phyloP scores from a whole-genome alignment of 106 monocot species.

The Apostasia ramifera region DNA sequence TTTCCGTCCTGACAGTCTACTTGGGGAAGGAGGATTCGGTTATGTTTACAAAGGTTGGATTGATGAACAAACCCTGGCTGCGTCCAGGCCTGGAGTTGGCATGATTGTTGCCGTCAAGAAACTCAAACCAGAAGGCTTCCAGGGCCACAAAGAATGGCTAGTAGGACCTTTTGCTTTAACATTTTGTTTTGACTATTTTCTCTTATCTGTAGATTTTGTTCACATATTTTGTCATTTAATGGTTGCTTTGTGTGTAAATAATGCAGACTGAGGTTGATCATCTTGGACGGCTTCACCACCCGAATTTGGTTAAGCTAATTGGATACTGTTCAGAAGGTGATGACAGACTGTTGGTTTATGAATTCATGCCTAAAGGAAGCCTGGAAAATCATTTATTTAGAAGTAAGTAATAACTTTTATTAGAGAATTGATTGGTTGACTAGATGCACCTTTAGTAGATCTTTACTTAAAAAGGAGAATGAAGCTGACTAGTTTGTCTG shows the following conservation, averaged over 20 bases:
- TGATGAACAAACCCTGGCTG: constrained; percentile 48
- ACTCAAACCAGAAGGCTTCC: constrained; percentile 91
- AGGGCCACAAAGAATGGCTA: constrained; percentile 98
- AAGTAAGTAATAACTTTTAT: constrained; percentile 37
- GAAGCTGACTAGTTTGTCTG: too few species aligned
- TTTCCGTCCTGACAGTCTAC: constrained; percentile 65
- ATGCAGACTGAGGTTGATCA: constrained; percentile 87
- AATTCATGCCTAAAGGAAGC: constrained; percentile 90
- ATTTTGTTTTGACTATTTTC: not conserved
- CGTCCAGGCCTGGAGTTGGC: constrained; percentile 65
- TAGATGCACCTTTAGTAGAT: not conserved
- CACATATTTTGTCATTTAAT: not conserved
- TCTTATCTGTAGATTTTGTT: not conserved
- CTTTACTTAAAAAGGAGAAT: too few species aligned
- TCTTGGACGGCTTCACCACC: constrained; percentile 83
- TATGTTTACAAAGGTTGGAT: constrained; percentile 93
- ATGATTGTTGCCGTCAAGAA: constrained; percentile 86
- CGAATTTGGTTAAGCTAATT: constrained; percentile 78
- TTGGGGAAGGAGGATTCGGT: constrained; percentile 94
- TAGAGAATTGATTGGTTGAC: not conserved
- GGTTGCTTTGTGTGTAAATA: not conserved
- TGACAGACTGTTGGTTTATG: constrained; percentile 77
- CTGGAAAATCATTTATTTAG: constrained; percentile 89
- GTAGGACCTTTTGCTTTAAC: constrained; percentile 18
- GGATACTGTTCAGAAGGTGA: constrained; percentile 91